Evolutionary conservation across 2,329 filamentous ascomycete genomes (phyloP).

Genomic region (Ambrosiella xylebori): DNA sequence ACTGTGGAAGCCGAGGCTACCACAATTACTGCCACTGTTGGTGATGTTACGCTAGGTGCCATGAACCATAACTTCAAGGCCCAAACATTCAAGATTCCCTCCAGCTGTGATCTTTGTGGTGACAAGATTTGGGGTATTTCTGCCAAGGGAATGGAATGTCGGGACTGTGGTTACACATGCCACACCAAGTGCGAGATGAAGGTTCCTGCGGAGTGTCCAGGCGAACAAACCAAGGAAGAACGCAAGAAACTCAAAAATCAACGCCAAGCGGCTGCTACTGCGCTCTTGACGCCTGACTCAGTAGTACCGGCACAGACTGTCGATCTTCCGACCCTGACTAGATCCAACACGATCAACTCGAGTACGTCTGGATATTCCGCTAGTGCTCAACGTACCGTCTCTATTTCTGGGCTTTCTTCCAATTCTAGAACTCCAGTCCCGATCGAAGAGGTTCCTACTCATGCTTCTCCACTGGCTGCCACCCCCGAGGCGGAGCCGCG

Average conservation of each 20-base stretch:
- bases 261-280: constrained; percentile 62
- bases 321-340: constrained; percentile 50
- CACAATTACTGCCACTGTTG: constrained; percentile 79
- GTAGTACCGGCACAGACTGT: constrained; percentile 33
- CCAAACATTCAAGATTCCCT: constrained; percentile 98
- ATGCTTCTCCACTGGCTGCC: background rate
- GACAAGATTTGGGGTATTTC: constrained; percentile 95
- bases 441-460: constrained; percentile 28
- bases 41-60: constrained; percentile 80
- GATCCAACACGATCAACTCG: constrained; percentile 80
- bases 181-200: constrained; percentile 99
- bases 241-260: constrained; percentile 84
- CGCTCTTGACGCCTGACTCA: constrained; percentile 32
- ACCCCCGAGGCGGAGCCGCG: constrained; percentile 14
- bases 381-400: constrained; percentile 59
- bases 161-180: constrained; percentile 93
- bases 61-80: constrained; percentile 96
- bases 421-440: constrained; percentile 27
- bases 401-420: constrained; percentile 30
- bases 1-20: constrained; percentile 86
- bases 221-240: constrained; percentile 84
- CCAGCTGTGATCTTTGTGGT: constrained; percentile 91
- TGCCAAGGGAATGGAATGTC: constrained; percentile 90
- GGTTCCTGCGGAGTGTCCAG: constrained; percentile 86
- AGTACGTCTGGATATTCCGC: constrained; percentile 75